Percentiles rank a stretch among this genome's conserved stretches.
These are phyloP conservation scores for Cyclotella baltica DNA, from an alignment of 108 stramenopile genomes.

Conservation along the genomic window DNA sequence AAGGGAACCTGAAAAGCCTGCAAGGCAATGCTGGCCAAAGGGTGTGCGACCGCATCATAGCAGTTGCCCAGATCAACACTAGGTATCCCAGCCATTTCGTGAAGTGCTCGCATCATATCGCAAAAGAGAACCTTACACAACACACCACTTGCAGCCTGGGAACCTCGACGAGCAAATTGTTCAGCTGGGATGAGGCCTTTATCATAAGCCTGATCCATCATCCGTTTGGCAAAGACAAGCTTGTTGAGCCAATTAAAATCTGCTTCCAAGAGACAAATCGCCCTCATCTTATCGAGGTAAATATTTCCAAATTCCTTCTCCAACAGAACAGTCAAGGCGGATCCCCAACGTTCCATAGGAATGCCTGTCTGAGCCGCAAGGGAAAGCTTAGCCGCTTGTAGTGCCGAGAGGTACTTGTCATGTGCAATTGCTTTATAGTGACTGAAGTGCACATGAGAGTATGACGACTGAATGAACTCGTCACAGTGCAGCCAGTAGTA, in stretches of 20 bases:
- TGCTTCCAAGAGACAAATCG: conserved; percentile 13
- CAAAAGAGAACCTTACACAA: neutral
- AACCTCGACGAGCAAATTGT: conserved; percentile 4
- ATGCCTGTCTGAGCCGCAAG: too few species aligned
- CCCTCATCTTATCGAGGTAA: conserved; percentile 7
- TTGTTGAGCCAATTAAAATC: conserved; percentile 31
- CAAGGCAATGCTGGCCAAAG: conserved; percentile 8
- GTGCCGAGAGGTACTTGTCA: too few species aligned
- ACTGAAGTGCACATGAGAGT: conserved; percentile 3
- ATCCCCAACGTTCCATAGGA: too few species aligned
- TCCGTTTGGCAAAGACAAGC: conserved; percentile 19
- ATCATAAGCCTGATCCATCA: conserved; percentile 7
- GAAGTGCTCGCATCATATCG: conserved; percentile 8
- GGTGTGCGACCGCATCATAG: conserved; percentile 30
- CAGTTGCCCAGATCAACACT: conserved; percentile 20
- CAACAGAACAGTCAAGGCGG: neutral
- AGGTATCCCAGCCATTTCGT: neutral
- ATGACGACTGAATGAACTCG: neutral
- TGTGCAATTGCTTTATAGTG: conserved; percentile 20
- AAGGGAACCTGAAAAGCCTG: conserved; percentile 1
- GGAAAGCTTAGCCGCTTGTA: too few species aligned
- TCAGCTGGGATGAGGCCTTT: neutral
- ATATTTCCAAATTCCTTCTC: too few species aligned
- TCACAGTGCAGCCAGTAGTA: neutral
- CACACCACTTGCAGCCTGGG: neutral